Conservation (phyloP, 148 eudicot genomes). For the Rhododendron henanense region DNA sequence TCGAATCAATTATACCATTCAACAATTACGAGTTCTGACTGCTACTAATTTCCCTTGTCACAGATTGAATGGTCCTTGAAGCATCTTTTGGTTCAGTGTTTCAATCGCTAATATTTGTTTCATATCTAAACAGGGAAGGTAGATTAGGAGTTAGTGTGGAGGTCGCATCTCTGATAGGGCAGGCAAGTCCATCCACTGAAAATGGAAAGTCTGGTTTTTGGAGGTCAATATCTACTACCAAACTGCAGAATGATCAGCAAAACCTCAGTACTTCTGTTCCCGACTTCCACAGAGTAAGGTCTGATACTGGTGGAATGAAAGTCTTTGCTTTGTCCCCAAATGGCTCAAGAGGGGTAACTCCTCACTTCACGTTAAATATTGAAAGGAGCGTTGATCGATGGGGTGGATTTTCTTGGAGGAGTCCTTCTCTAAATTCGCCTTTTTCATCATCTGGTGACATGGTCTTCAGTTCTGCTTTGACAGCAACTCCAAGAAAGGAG, state of each 20-base stretch:
- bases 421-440: conserved; percentile 29
- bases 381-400: conserved; percentile 22
- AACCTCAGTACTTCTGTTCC: not conserved
- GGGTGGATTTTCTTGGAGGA: conserved; percentile 19
- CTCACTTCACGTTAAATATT: conserved; percentile 13
- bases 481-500: conserved; percentile 14
- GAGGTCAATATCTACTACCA: conserved; percentile 26
- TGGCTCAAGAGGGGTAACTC: conserved; percentile 18
- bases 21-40: not conserved
- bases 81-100: conserved; percentile 2
- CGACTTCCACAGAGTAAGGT: conserved; percentile 18
- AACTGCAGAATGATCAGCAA: conserved; percentile 12
- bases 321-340: conserved; percentile 9
- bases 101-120: not conserved
- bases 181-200: conserved; percentile 27
- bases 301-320: conserved; percentile 19
- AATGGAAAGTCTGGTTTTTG: conserved; percentile 22
- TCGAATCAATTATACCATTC: conserved; percentile 6
- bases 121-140: conserved; percentile 28
- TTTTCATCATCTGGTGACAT: conserved; percentile 31
- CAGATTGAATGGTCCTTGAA: not conserved
- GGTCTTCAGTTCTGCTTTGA: conserved; percentile 15
- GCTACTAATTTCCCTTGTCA: not conserved
- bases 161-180: conserved; percentile 8
- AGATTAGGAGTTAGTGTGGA: conserved; percentile 24